A percentile compares a stretch with the other conserved stretches of the same genome.
These are phyloP conservation scores for Naganishia onofrii DNA, from an alignment of 768 basidiomycete species.

Conservation along the genomic window DNA sequence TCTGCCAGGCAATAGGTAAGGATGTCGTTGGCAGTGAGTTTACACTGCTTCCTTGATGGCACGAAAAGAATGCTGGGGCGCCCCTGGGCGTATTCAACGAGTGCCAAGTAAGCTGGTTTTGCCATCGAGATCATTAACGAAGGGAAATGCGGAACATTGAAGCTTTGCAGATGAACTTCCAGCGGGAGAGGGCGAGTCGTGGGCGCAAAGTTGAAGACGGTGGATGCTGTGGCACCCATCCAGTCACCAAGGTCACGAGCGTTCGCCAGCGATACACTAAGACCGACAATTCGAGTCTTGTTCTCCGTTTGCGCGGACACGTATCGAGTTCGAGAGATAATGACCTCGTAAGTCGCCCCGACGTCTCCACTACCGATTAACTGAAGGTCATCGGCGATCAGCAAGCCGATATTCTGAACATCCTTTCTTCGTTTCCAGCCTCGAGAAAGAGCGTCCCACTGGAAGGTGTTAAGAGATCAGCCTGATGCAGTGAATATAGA, in stretches of 20 bases:
- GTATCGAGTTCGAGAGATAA: constrained; percentile 94
- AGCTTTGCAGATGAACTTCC: constrained; percentile 95
- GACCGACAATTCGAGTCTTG: constrained; percentile 90
- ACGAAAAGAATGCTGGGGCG: constrained; percentile 92
- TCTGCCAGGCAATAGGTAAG: constrained; percentile 84
- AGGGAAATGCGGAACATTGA: constrained; percentile 94
- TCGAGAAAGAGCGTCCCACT: constrained; percentile 95
- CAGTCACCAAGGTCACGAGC: constrained; percentile 94
- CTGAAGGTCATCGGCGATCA: constrained; percentile 95
- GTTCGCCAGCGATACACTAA: constrained; percentile 91
- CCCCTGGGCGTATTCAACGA: constrained; percentile 76
- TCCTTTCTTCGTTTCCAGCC: constrained; percentile 97
- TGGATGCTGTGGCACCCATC: constrained; percentile 91
- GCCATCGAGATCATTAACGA: constrained; percentile 99
- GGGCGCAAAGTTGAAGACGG: constrained; percentile 96
- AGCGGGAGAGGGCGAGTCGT: constrained; percentile 94
- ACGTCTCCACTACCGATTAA: constrained; percentile 82
- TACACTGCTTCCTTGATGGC: constrained; percentile 86
- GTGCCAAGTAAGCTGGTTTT: constrained; percentile 91
- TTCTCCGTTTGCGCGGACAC: constrained; percentile 89
- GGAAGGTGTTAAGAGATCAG: constrained; percentile 22
- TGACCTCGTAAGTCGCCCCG: constrained; percentile 92
- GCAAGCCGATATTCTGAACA: constrained; percentile 83
- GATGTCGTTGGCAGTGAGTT: constrained; percentile 87
- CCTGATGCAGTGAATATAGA: neutral